Evolutionary conservation across 2,329 filamentous ascomycete genomes (phyloP), one percentile per base, ranked within the genome.

Genomic region (Byssothecium circinans): DNA sequence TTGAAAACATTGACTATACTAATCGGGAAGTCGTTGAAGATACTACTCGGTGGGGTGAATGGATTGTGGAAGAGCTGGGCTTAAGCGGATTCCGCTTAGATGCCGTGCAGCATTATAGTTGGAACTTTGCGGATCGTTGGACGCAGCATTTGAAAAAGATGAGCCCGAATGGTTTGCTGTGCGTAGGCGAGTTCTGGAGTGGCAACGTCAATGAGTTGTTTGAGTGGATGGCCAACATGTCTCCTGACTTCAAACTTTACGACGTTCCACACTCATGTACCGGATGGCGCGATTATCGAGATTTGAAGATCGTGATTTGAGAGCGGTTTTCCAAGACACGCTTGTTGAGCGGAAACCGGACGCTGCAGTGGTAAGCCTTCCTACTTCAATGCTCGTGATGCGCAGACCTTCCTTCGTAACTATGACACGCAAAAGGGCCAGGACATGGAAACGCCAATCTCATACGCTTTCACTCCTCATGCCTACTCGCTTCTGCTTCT

Each of bases 401-500:
- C n/a, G 2, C 36, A 81, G 74, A 87, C 84, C 0, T 75, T 87
- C 8, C 82, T 88, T 2, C 81, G 81, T 67, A 87, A 85, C 63
- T 84, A 88, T 66, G 84, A 88, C 62, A 87, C 84, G 0, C 68
- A 81, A 20, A 50, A 47, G 19, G 52, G 71, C 76, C 81, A 74
- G 19, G 43, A 50, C 1, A 73, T 83, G 34, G 81, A 80, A 60
- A 78, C 81, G 0, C 78, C 80, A 1, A 80, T 89, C 40, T 75
- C 80, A 38, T 71, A 76, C 18, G 82, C 79, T 68, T 86, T 88
- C 72, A 87, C 87, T 64, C 78, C 83, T 0, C 74, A 88, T 15
- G 86, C 84, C 19, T 87, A 89, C 65, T 74, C 84, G 0, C 75
- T 89, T 30, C 86, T 88, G 41, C 78, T 89, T 1, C 79, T 88